Evolutionary conservation across 1,284 basidiomycete genomes (phyloP).

Genomic region (Ceratorhiza oryzae-sativae): DNA sequence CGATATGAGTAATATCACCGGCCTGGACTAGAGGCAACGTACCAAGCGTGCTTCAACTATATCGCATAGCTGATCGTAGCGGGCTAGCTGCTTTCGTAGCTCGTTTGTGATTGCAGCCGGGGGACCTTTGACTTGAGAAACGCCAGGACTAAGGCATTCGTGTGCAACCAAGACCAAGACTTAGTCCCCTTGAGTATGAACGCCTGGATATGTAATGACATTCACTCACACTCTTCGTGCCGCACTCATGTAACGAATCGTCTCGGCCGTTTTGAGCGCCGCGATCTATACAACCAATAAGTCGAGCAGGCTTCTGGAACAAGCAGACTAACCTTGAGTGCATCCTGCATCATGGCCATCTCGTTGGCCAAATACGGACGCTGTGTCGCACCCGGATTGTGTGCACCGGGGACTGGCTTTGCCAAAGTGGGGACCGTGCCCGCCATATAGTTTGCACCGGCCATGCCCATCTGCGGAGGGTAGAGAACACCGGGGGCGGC

Average conservation of each 20-base stretch:
- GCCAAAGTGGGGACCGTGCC: not conserved
- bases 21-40: slow-evolving; percentile 46
- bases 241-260: slow-evolving; percentile 31
- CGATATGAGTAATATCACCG: not conserved
- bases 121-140: slow-evolving; percentile 61
- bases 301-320: not conserved
- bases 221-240: slow-evolving; percentile 15
- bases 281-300: not conserved
- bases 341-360: slow-evolving; percentile 37
- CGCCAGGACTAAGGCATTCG: not conserved
- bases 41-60: slow-evolving; percentile 73
- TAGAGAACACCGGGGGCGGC: not conserved
- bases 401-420: not conserved
- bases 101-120: slow-evolving; percentile 67
- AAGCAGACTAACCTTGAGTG: slow-evolving; percentile 5
- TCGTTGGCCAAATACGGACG: slow-evolving; percentile 26
- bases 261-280: slow-evolving; percentile 32
- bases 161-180: slow-evolving; percentile 13
- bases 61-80: slow-evolving; percentile 78
- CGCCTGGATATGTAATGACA: not conserved
- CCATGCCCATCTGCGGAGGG: slow-evolving; percentile 28
- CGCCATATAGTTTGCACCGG: slow-evolving; percentile 20
- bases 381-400: not conserved
- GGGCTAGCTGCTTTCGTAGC: slow-evolving; percentile 73
- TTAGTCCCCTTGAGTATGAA: slow-evolving; percentile 61